Conservation (phyloP, 805 yeast genomes). For the Candida andamanensis region DNA sequence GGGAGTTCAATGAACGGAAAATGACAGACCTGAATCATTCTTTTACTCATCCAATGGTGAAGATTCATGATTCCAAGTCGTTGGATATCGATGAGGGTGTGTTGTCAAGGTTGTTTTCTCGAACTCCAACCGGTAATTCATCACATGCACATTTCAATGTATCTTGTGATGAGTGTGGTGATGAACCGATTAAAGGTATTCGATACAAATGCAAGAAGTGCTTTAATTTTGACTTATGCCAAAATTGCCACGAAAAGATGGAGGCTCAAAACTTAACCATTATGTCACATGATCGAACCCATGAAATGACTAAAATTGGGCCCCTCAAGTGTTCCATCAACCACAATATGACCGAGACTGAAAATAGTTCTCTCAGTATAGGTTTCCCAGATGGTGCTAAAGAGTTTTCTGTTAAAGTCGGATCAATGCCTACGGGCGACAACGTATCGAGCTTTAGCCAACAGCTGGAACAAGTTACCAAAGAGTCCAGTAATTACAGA, state of each 20-base stretch:
- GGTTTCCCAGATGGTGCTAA: constrained; percentile 11
- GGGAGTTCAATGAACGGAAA: constrained; percentile 7
- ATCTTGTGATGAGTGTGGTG: constrained; percentile 32
- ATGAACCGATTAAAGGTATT: constrained; percentile 31
- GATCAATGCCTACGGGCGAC: constrained; percentile 12
- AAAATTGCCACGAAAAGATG: constrained; percentile 20
- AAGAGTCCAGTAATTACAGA: constrained; percentile 20
- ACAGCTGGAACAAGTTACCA: constrained; percentile 8
- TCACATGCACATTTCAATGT: constrained; percentile 26
- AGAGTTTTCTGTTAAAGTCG: constrained; percentile 14
- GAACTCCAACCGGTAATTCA: constrained; percentile 2
- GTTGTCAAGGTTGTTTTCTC: constrained; percentile 3
- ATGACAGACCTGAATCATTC: constrained; percentile 16
- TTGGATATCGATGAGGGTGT: constrained; percentile 5
- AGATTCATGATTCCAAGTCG: constrained; percentile 16
- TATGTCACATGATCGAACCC: constrained; percentile 6
- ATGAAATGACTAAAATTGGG: constrained; percentile 6
- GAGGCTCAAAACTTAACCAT: constrained; percentile 1
- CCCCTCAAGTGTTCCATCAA: not conserved
- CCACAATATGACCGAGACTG: too few relatives aligned
- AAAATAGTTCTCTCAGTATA: not conserved
- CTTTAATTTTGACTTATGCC: constrained; percentile 49
- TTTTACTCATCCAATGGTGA: constrained; percentile 26
- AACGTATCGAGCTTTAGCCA: constrained; percentile 15
- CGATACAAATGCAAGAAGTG: constrained; percentile 51